Conservation (phyloP, 2,329 filamentous ascomycete species). For the Emmonsiellopsis sp. region DNA sequence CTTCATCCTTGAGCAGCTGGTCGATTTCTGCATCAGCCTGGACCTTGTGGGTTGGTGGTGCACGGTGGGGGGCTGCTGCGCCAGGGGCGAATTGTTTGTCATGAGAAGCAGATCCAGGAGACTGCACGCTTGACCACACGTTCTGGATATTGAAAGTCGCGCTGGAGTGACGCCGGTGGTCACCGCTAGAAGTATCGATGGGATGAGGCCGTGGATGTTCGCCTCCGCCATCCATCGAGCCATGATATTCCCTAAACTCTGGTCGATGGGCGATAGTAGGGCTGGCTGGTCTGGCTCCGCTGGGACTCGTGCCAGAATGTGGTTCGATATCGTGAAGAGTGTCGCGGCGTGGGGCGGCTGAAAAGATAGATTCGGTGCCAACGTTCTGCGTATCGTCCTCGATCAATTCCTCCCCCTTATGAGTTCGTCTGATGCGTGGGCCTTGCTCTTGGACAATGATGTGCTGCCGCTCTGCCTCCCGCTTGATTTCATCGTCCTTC, state of each 20-base stretch:
- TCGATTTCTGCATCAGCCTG: conserved; percentile 80
- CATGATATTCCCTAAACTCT: conserved; percentile 13
- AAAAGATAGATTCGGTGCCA: conserved; percentile 38
- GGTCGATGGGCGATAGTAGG: conserved; percentile 16
- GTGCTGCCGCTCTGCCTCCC: conserved; percentile 53
- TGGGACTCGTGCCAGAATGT: conserved; percentile 14
- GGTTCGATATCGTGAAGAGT: conserved; percentile 14
- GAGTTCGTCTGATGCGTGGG: conserved; percentile 74
- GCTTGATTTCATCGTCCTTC: conserved; percentile 46
- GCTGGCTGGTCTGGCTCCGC: conserved; percentile 18
- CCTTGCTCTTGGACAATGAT: conserved; percentile 69
- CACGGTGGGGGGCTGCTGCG: conserved; percentile 27
- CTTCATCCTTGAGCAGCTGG: conserved; percentile 72
- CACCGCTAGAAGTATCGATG: conserved; percentile 34
- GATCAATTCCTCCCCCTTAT: conserved; percentile 89
- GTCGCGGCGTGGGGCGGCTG: conserved; percentile 37
- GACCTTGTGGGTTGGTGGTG: conserved; percentile 37
- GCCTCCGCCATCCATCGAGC: conserved; percentile 9
- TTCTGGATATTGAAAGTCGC: conserved; percentile 73
- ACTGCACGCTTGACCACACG: conserved; percentile 74
- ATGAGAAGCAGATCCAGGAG: conserved; percentile 47
- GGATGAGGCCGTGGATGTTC: conserved; percentile 14
- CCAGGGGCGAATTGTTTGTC: conserved; percentile 36
- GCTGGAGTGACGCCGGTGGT: conserved; percentile 43
- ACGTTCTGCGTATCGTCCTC: conserved; percentile 56